Evolutionary conservation across 306 rosid species (phyloP), one percentile per base, ranked within the genome.

Genomic region (Macrotyloma uniflorum): DNA sequence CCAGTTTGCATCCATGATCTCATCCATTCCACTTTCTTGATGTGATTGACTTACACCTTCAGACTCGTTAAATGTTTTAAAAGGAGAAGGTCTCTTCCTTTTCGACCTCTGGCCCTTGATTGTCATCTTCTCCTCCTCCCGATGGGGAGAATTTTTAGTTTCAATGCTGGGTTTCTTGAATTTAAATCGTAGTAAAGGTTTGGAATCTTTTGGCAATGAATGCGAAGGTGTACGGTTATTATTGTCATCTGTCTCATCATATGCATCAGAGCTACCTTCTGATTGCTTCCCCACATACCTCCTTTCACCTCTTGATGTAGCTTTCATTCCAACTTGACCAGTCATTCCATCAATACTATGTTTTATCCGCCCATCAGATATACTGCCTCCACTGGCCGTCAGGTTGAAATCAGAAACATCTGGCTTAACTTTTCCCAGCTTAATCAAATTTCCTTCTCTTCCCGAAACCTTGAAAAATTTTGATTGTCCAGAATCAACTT

Each of bases 31-130:
- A 85, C 73, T 85, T 50, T 85, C 96, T 82, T 84, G 86, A 61
- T 80, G 86, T 13, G 88, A 85, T 54, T 83, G 89, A 55, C 83
- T 58, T 46, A 36, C 83, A 64, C 84, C 87, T 68, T 79, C 91
- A 65, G 73, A 86, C 65, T 83, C 96, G 50, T 83, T 84, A 70
- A 83, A 76, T 50, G 74, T 22, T 84, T 87, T 66, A 18, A 90
- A 85, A 24, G 92, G 89, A 26, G 94, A 91, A 16, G 98, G 93
- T 72, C 97, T 87, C 89, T 93, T 96, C 81, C 99, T 84, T 86
- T 96, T 96, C 10, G 99, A 96, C 81, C 99, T 90, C 67, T 93
- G 99, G 38, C 99, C 99, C 86, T 96, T 96, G 74, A 91, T 84
- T 20, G 83, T 84, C 64, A 82, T 91, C 83, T 80, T 93, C 70